Evolutionary conservation across 164 flowering plant genomes (phyloP), one percentile per base, ranked within the genome.

Genomic region (Macadamia tetraphylla): DNA sequence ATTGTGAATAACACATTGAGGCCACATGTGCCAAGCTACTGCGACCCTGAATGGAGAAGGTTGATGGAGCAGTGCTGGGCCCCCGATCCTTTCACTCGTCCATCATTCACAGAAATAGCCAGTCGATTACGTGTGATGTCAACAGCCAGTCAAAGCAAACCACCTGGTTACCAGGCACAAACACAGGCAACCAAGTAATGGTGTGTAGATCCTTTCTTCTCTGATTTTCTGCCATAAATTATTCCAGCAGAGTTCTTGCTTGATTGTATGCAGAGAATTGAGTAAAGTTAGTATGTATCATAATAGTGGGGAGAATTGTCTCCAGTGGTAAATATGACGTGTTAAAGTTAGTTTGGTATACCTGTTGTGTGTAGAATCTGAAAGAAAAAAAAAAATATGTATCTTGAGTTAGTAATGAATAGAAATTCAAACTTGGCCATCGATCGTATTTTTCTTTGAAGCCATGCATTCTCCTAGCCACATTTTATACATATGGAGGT

Each of bases 1-100:
- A 89, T 89, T 62, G 91, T 89, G 64, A 86, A 78, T 57, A 89
- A 89, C 77, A 84, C 92, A 6, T 57, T 89, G 73, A 84, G 95
- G 78, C 95, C 95, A 58, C 80, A 78, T 1, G 79, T 89, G 23
- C 95, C 95, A 63, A 78, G 75, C 71, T 74, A 9, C 67, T 89
- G 95, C 62, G 95, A 89, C 74, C 43, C 81, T 17, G 92, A 89
- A 61, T 89, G 95, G 95, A 86, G 79, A 73, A 68, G 44, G 63
- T 76, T 89, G 32, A 89, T 89, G 95, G 95, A 89, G 81, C 81
- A 86, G 67, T 89, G 92, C 60, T 89, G 95, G 95, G 88, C 92
- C 1, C 92, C 92, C 6, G 85, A 87, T 65, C 92, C 91, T 30
- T 62, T 77, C 3, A 79, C 52, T 63, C 75, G 95, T 67, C 95